Percentiles rank a stretch among this genome's conserved stretches.
These are phyloP conservation scores for Plasmopara halstedii DNA, from an alignment of 352 stramenopile genomes.

Conservation along the genomic window DNA sequence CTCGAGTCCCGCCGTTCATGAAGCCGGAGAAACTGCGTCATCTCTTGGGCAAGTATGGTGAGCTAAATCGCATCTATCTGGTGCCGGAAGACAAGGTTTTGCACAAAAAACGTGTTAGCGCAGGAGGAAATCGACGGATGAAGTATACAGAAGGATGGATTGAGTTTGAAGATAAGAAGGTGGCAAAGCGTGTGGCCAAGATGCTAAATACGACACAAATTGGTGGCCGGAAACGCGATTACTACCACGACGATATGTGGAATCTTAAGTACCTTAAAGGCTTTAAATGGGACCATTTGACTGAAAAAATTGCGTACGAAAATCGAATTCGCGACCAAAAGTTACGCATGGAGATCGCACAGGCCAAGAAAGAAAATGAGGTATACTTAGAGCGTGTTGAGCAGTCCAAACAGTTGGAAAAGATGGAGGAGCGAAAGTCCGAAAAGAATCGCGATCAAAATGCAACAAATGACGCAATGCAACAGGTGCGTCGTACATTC, in stretches of 20 bases:
- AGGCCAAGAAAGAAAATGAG: conserved; percentile 84
- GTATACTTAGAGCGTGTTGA: conserved; percentile 82
- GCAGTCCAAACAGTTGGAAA: conserved; percentile 79
- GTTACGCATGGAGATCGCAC: conserved; percentile 79
- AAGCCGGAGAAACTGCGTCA: conserved; percentile 93
- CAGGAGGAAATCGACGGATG: conserved; percentile 83
- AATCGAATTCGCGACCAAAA: conserved; percentile 83
- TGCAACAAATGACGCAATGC: conserved; percentile 12
- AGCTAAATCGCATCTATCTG: conserved; percentile 94
- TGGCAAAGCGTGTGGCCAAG: conserved; percentile 90
- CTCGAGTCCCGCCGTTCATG: conserved; percentile 94
- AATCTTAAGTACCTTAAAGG: conserved; percentile 98
- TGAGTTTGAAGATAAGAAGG: conserved; percentile 96
- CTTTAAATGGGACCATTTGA: conserved; percentile 99
- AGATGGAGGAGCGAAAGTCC: conserved; percentile 78
- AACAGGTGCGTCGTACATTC: conserved; percentile 70
- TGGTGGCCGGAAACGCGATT: conserved; percentile 90
- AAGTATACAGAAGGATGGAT: conserved; percentile 97
- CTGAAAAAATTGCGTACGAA: conserved; percentile 95
- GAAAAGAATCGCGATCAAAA: conserved; percentile 16
- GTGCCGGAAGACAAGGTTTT: conserved; percentile 92
- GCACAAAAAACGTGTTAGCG: conserved; percentile 86
- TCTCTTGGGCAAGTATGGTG: conserved; percentile 88
- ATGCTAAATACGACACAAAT: conserved; percentile 92
- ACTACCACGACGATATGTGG: conserved; percentile 98